Base-by-base conservation (phyloP, 768 basidiomycete genomes). In the Rickenella mellea region DNA sequence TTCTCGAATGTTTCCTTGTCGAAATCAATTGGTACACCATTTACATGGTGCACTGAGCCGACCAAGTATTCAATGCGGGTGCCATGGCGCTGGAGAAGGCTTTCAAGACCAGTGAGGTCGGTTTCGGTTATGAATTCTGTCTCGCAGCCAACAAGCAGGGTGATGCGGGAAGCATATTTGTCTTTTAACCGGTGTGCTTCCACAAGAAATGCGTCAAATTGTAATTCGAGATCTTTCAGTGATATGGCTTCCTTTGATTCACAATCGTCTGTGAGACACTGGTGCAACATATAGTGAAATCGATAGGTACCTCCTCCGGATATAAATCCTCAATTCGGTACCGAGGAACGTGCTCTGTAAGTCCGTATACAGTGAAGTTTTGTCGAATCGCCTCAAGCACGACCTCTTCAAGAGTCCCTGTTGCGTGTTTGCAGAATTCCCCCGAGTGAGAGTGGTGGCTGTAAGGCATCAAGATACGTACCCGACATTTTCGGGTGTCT, bases 401-500 rank as follows among this genome's bases (percentile, higher is more conserved):
- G 12, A 92, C 82, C 4, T 87, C 78, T 52, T 92, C 82, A 28
- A 99, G 69, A 1, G 69, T 65, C 6, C 91, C 91, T 10, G 69
- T 67, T 2, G 90, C 94, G 55, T 97, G 93, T 49, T 78, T 81
- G 67, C 93, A 94, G 64, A 92, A 94, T 54, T 93, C 82, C 24
- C 92, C 91, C 1, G 89, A 94, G 55, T 96, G 91, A 15, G 86
- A 90, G 61, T 92, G 90, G 56, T 89, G 88, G 55, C 81, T 85
- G 53, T 76, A 66, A 45, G 80, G 81, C 76, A 77, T 78, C 28
- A 12, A n/a, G n/a, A n/a, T n/a, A n/a, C n/a, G n/a, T n/a, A n/a
- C n/a, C n/a, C n/a, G n/a, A n/a, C n/a, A n/a, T n/a, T n/a, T n/a
- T n/a, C n/a, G n/a, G n/a, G n/a, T n/a, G n/a, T n/a, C n/a, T n/a